Conservation (phyloP, 805 yeast species). For the Saccharomyces eubayanus region DNA sequence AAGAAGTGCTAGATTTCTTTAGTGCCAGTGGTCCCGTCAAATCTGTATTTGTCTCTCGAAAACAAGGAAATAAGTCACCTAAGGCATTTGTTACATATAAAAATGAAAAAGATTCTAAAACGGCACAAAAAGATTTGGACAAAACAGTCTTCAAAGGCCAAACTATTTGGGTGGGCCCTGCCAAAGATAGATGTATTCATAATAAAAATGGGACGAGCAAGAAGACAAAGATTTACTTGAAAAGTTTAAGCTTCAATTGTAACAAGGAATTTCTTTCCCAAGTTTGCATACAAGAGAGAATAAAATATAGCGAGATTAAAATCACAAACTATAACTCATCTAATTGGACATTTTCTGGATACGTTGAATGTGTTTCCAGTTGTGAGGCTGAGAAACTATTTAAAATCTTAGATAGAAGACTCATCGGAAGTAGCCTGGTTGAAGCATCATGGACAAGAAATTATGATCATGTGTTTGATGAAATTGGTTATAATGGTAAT, state of each 20-base stretch:
- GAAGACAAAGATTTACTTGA: slow-evolving; percentile 16
- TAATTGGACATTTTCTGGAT: slow-evolving; percentile 21
- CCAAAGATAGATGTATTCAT: slow-evolving; percentile 5
- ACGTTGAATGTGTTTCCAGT: slow-evolving; percentile 16
- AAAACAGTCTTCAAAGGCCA: slow-evolving; percentile 23
- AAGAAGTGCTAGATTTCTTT: slow-evolving; percentile 25
- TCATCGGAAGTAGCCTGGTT: slow-evolving; percentile 25
- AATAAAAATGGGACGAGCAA: slow-evolving; percentile 1
- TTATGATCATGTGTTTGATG: neutral
- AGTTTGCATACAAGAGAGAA: slow-evolving; percentile 21
- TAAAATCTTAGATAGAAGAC: slow-evolving; percentile 16
- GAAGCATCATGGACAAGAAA: slow-evolving; percentile 17
- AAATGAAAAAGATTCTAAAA: slow-evolving; percentile 29
- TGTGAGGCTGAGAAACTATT: slow-evolving; percentile 17
- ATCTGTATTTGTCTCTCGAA: slow-evolving; percentile 29
- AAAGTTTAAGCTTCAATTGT: slow-evolving; percentile 25
- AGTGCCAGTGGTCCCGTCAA: slow-evolving; percentile 29
- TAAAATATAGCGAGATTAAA: slow-evolving; percentile 9
- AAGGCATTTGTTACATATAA: slow-evolving; percentile 40
- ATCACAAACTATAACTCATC: slow-evolving; percentile 1
- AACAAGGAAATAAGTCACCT: slow-evolving; percentile 17
- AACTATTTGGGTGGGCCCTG: slow-evolving; percentile 19
- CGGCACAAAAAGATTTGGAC: slow-evolving; percentile 31
- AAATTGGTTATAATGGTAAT: neutral
- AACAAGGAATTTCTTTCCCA: slow-evolving; percentile 22